Evolutionary conservation across 2,329 filamentous ascomycete genomes (phyloP), one percentile per base, ranked within the genome.

Genomic region (Davidsoniella virescens): DNA sequence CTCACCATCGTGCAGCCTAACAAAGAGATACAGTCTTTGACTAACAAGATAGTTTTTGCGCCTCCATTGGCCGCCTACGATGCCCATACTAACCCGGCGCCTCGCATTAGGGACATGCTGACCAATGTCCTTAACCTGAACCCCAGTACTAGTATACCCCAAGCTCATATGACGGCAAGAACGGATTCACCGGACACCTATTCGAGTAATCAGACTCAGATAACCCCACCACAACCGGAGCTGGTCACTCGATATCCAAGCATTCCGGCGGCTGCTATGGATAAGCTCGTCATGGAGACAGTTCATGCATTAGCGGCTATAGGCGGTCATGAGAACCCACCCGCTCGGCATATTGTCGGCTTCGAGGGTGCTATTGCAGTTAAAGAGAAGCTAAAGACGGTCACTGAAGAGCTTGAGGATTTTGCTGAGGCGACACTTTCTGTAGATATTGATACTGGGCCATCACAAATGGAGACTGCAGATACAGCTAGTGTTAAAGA

Each of bases 1-100:
- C 78, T 96, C 64, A 95, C 87, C 39, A 88, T 96, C 57, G 82
- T 98, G 42, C 90, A 98, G 69, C 87, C 88, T 23, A 93, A 87
- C 65, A 87, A 94, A 67, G 90, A 96, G 67, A 85, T 94, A 54
- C 80, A 83, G 56, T 80, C 87, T 29, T 72, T 96, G 52, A 92
- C 86, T 25, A 94, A 94, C 65, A 80, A 82, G 51, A 83, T 96
- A 58, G 83, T 80, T 45, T 86, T 90, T 57, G 84, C 85, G 2
- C 88, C 90, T 4, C 80, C 81, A 36, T 75, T 94, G 60, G 72
- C 74, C 1, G 63, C 77, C 54, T 69, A 83, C 56, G 75, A 82
- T 6, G 76, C 76, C 52, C 73, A 78, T 51, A 74, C 75, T 55
- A 87, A 86, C 55, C 52, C 52, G 14, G 87, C 86, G 2, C 87